Evolutionary conservation across 139 green algal species (phyloP), one percentile per base, ranked within the genome.

Genomic region (Tetratostichococcus sp.): DNA sequence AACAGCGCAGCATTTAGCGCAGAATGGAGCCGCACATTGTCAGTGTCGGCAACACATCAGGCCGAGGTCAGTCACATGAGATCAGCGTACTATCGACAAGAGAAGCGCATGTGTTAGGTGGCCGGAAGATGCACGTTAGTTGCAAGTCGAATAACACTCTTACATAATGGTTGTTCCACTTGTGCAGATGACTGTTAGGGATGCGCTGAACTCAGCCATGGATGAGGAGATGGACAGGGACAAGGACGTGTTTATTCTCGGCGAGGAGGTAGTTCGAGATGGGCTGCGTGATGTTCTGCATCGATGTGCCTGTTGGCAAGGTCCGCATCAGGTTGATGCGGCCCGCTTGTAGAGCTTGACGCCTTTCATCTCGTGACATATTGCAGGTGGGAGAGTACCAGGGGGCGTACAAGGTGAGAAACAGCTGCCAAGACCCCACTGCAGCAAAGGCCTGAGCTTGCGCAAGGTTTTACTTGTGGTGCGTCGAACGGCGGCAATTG

Each of bases 221-320:
- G 93, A 97, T 68, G 96, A 99, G 82, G 96, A 99, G 79, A 95
- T 99, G 87, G 89, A 83, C 0, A 75, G 90, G 0, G 96, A 99
- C 74, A 77, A 94, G 14, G 92, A 74, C 32, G 94, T 99, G 17
- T 99, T 97, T 76, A 85, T 99, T 22, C 86, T 99, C 42, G 95
- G 95, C 30, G 95, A 99, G 80, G 95, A 99, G 91, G 95, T 97
- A 39, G 81, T 66, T 11, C 11, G 39, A 21, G 39, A 50, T n/a
- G n/a, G n/a, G n/a, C n/a, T n/a, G n/a, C n/a, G n/a, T 1, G 25
- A 17, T 69, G 28, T 30, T 31, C 39, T 50, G 8, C 8, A 8
- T 8, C 8, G 66, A 28, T 43, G 16, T 19, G 30, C 67, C 31
- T 62, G 35, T 69, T 72, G 65, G 28, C 21, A 43, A 50, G 16